These are phyloP conservation scores for Dacryopinax primogenitus DNA, from an alignment of 768 basidiomycete genomes.

Conservation along the genomic window DNA sequence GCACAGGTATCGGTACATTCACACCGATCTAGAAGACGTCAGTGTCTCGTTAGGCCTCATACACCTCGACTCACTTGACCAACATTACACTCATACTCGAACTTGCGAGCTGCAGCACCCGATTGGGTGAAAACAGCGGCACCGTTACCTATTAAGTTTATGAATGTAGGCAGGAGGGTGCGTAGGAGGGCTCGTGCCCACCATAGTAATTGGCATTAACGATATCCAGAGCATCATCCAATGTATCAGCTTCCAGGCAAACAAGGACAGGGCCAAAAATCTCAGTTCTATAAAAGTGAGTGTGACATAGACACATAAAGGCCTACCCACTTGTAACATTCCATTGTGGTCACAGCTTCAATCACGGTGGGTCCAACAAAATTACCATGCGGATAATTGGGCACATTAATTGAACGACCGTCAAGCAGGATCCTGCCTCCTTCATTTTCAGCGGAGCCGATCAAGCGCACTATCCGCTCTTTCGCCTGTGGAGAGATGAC, in stretches of 20 bases:
- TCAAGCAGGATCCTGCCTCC: slow-evolving; percentile 82
- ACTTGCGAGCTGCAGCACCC: slow-evolving; percentile 87
- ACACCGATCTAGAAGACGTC: slow-evolving; percentile 78
- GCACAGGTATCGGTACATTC: slow-evolving; percentile 87
- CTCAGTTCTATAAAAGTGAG: slow-evolving; percentile 64
- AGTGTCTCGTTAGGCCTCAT: slow-evolving; percentile 18
- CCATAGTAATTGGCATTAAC: slow-evolving; percentile 80
- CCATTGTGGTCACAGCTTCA: slow-evolving; percentile 70
- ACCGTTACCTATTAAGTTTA: slow-evolving; percentile 50
- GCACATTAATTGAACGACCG: slow-evolving; percentile 56
- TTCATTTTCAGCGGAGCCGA: slow-evolving; percentile 43
- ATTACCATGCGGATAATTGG: slow-evolving; percentile 74
- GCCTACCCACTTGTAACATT: slow-evolving; percentile 82
- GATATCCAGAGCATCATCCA: slow-evolving; percentile 81
- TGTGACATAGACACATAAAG: too few relatives aligned
- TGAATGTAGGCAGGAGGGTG: background rate
- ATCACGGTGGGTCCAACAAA: slow-evolving; percentile 90
- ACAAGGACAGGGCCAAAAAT: slow-evolving; percentile 89
- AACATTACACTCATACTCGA: slow-evolving; percentile 75
- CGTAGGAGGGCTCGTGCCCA: slow-evolving; percentile 13
- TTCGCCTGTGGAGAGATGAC: slow-evolving; percentile 61
- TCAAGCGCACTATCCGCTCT: slow-evolving; percentile 57
- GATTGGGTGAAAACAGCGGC: slow-evolving; percentile 93
- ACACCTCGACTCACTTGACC: slow-evolving; percentile 39
- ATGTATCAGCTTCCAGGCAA: slow-evolving; percentile 60